Evolutionary conservation across 345 rosid genomes (phyloP), one percentile per base, ranked within the genome.

Genomic region (Eucalyptus erythrocorys): DNA sequence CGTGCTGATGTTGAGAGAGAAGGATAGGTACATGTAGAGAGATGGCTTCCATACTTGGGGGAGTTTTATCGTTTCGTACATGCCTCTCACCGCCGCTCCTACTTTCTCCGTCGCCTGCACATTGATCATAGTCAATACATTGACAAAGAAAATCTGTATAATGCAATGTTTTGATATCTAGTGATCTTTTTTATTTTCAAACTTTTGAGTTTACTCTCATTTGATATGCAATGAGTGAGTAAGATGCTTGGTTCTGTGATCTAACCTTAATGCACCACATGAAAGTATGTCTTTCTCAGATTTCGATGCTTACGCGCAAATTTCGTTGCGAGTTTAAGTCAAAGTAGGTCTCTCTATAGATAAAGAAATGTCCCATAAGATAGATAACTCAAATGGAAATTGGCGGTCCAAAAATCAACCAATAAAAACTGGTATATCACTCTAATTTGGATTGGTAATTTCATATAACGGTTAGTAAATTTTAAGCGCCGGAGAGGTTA

Each of bases 1-100:
- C 71, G 96, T 93, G 86, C 98, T 95, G 32, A 96, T 92, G 89
- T 93, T 95, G 91, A 96, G 95, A 27, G 99, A 97, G 84, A 95
- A 89, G 16, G 97, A 95, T 21, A 95, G 90, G 90, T 91, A 96
- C 95, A 96, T 95, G 93, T 92, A 95, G 13, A 96, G 93, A 13
- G 98, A 95, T 88, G 99, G 98, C 91, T 96, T 96, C 99, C 98
- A 96, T 43, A 96, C 99, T 89, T 93, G 94, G 51, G 98, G 97
- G 79, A 90, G 93, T 88, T 91, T 93, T 26, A 96, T 96, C 50
- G 98, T 94, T 89, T 91, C 92, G 89, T 81, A 89, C 95, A 93
- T 95, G 47, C 93, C 96, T 45, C 86, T 91, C 86, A 95, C 61
- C 10, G 97, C 96, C n/a, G 88, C 86, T 90, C 89, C 91, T 40